phyloP scores from a whole-genome alignment of 257 asterid species.

The Scutellaria galericulata region DNA sequence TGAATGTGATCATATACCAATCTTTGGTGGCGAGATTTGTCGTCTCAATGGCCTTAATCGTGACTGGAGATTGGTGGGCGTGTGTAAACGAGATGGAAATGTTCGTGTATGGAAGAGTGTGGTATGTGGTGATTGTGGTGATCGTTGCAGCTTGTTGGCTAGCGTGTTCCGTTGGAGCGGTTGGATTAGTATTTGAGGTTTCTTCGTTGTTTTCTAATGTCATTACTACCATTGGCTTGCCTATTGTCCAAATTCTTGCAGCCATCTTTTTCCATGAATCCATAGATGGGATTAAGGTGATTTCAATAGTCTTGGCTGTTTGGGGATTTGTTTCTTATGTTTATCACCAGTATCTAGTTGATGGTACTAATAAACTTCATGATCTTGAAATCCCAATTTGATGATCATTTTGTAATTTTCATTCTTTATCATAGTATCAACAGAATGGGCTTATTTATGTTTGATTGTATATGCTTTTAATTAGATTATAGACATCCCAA shows the following conservation, averaged over 20 bases:
- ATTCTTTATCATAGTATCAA: too few relatives aligned
- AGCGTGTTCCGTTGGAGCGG: slow-evolving; percentile 40
- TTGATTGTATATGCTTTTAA: too few relatives aligned
- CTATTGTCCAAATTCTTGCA: slow-evolving; percentile 46
- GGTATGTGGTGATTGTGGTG: slow-evolving; percentile 13
- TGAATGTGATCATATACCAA: slow-evolving; percentile 40
- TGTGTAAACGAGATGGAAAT: slow-evolving; percentile 42
- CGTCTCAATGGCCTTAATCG: slow-evolving; percentile 25
- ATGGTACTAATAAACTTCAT: background rate
- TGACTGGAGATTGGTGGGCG: slow-evolving; percentile 37
- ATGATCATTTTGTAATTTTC: too few relatives aligned
- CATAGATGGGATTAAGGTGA: slow-evolving; percentile 44
- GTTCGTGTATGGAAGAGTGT: slow-evolving; percentile 39
- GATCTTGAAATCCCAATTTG: too few relatives aligned
- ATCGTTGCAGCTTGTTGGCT: slow-evolving; percentile 47
- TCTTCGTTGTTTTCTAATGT: slow-evolving; percentile 55
- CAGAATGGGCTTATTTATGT: too few relatives aligned
- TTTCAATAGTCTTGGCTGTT: slow-evolving; percentile 43
- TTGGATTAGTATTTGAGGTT: slow-evolving; percentile 47
- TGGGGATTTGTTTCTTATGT: slow-evolving; percentile 53
- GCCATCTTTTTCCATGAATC: slow-evolving; percentile 48
- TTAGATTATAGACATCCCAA: too few relatives aligned
- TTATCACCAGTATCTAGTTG: slow-evolving; percentile 45
- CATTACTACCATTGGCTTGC: slow-evolving; percentile 45
- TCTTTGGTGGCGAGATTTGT: slow-evolving; percentile 41